These are phyloP conservation scores for Jackrogersella minutella DNA, from an alignment of 495 filamentous ascomycete genomes.

Conservation along the genomic window DNA sequence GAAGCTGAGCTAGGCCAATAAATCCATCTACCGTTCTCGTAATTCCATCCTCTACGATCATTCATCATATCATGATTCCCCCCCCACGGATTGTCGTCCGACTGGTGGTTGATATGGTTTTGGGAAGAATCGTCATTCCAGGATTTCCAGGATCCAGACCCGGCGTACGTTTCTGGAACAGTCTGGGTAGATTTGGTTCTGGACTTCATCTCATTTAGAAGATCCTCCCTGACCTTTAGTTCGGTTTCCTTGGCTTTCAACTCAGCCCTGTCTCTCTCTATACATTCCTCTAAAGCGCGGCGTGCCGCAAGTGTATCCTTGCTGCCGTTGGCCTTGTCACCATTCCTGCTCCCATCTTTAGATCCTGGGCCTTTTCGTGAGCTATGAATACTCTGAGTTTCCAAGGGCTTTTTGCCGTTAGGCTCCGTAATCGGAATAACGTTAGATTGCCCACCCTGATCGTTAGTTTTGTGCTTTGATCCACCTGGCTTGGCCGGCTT, in stretches of 20 bases:
- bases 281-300: neutral
- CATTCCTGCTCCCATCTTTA: neutral
- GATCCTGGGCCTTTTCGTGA: constrained; percentile 2
- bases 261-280: neutral
- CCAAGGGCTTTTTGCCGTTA: constrained; percentile 1
- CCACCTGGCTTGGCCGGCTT: neutral
- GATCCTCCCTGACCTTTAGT: neutral
- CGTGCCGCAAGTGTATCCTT: neutral
- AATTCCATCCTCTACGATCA: neutral
- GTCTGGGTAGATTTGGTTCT: constrained; percentile 8
- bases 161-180: neutral
- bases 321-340: neutral
- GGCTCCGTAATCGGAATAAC: constrained; percentile 27
- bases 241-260: neutral
- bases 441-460: constrained; percentile 37
- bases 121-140: no score
- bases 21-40: neutral
- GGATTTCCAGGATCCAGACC: no score
- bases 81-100: no score
- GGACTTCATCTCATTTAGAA: neutral
- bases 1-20: neutral
- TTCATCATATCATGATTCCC: no score
- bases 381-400: constrained; percentile 22
- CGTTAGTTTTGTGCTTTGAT: constrained; percentile 9
- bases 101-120: no score